Conservation (phyloP, 2,329 filamentous ascomycete species). For the Monilinia fructicola region DNA sequence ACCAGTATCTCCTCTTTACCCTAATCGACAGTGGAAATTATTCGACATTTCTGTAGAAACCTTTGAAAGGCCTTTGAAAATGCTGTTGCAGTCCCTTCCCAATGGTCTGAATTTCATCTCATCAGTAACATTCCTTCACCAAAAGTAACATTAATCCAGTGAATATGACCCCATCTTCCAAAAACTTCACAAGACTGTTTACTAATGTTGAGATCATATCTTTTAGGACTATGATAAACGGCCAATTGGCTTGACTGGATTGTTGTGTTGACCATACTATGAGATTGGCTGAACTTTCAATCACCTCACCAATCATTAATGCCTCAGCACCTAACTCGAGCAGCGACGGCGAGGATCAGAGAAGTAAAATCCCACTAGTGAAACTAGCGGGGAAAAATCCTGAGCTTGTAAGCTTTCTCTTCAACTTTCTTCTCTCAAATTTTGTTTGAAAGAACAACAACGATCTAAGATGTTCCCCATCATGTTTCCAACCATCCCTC, state of each 20-base stretch:
- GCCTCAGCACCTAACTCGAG: neutral
- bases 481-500: neutral
- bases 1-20: neutral
- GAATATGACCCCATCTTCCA: too few relatives aligned
- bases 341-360: neutral
- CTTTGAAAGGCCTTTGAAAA: neutral
- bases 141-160: neutral
- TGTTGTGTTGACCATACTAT: neutral
- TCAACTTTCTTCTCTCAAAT: neutral
- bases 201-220: neutral
- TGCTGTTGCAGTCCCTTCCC: neutral
- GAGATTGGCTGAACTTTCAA: neutral
- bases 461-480: slow-evolving; percentile 15
- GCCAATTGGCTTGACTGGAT: neutral
- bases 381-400: neutral
- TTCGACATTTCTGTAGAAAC: neutral
- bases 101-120: neutral
- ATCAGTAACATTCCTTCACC: neutral
- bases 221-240: neutral
- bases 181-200: neutral
- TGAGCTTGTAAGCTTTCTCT: neutral
- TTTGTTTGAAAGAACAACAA: neutral
- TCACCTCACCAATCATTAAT: neutral
- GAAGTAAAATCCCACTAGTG: neutral
- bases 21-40: too few relatives aligned